These are phyloP conservation scores for Arthrobotrys conoides DNA, from an alignment of 2,329 filamentous ascomycete species.

Conservation along the genomic window DNA sequence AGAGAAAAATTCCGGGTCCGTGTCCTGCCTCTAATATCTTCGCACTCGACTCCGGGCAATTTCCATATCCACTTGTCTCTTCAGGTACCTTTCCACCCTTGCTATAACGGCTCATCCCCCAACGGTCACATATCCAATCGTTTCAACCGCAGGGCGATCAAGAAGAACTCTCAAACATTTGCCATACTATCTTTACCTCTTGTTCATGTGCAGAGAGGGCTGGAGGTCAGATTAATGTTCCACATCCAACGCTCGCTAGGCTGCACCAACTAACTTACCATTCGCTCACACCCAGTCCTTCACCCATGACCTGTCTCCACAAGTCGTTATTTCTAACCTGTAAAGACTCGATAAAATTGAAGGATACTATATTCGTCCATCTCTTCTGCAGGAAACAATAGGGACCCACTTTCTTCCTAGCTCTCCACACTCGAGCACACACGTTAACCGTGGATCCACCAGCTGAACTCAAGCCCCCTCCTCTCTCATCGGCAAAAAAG, in stretches of 20 bases:
- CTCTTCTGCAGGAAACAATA: conserved; percentile 8
- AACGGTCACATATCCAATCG: conserved; percentile 50
- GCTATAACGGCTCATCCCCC: conserved; percentile 20
- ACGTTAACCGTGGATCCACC: conserved; percentile 27
- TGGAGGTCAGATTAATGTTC: conserved; percentile 8
- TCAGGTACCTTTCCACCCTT: conserved; percentile 45
- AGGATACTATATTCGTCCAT: conserved; percentile 52
- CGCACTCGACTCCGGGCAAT: conserved; percentile 42
- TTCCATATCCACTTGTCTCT: conserved; percentile 42
- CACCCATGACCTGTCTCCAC: conserved; percentile 14
- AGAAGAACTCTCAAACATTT: conserved; percentile 24
- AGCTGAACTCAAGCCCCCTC: conserved; percentile 2
- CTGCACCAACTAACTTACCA: conserved; percentile 26
- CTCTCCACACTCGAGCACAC: conserved; percentile 36
- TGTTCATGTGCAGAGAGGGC: not conserved
- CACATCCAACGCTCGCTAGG: conserved; percentile 43
- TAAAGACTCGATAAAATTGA: conserved; percentile 25
- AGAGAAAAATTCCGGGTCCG: conserved; percentile 33
- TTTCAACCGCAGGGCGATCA: conserved; percentile 47
- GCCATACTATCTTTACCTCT: conserved; percentile 13
- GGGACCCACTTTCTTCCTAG: conserved; percentile 11
- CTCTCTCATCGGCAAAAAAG: conserved; percentile 1
- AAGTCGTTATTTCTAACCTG: conserved; percentile 50
- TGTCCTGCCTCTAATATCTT: conserved; percentile 42
- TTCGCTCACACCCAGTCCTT: conserved; percentile 39